A percentile compares a stretch with the other conserved stretches of the same genome.
Evolutionary conservation across 75 land plant species (phyloP).

Genomic region (Pinus taeda): DNA sequence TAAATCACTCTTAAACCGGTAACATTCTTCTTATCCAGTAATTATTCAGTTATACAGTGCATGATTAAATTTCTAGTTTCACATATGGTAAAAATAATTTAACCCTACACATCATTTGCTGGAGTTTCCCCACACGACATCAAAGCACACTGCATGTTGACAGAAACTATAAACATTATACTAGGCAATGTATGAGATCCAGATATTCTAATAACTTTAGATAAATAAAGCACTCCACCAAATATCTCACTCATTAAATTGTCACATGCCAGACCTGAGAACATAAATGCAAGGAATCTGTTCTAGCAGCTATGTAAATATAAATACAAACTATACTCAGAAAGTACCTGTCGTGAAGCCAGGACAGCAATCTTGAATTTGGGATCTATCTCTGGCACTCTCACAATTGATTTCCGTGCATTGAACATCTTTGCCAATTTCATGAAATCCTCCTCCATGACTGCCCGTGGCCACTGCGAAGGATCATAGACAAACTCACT

Average conservation of each 20-base stretch:
- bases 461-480: conserved; percentile 69
- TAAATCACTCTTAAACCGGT: background rate
- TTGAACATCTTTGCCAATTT: conserved; percentile 58
- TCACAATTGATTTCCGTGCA: conserved; percentile 75
- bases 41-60: background rate
- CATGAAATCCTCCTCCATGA: conserved; percentile 78
- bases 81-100: background rate
- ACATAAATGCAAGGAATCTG: background rate
- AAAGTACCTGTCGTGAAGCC: conserved; percentile 83
- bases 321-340: background rate
- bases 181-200: background rate
- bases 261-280: background rate
- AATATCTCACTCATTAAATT: background rate
- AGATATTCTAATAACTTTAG: background rate
- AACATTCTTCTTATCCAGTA: background rate
- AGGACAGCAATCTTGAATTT: conserved; percentile 86
- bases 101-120: background rate
- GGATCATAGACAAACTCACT: conserved; percentile 96
- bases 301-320: background rate
- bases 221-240: background rate
- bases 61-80: background rate
- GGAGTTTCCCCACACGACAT: background rate
- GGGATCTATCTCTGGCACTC: conserved; percentile 72
- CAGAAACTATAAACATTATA: background rate
- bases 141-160: background rate